Conservation (phyloP, 306 rosid genomes). For the Castanospermum australe region DNA sequence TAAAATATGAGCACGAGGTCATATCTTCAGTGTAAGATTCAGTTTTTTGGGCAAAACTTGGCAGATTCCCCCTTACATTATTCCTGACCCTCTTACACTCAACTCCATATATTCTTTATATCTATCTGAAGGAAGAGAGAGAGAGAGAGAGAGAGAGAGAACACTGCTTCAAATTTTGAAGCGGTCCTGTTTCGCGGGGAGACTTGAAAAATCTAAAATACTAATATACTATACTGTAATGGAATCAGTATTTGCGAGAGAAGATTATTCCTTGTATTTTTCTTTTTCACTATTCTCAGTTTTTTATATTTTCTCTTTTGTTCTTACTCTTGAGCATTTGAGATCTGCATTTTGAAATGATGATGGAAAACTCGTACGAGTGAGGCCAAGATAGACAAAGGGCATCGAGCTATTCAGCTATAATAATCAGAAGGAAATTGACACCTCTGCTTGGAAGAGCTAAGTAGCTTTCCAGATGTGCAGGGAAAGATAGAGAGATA, state of each 20-base stretch:
- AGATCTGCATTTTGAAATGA: constrained; percentile 22
- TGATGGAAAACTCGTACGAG: background rate
- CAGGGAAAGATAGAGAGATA: constrained; percentile 7
- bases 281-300: background rate
- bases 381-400: constrained; percentile 38
- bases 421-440: constrained; percentile 4
- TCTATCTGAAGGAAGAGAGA: constrained; percentile 21
- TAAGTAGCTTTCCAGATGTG: background rate
- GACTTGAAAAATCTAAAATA: background rate
- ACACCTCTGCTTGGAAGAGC: constrained; percentile 13
- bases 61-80: constrained; percentile 73
- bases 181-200: constrained; percentile 49
- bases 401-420: constrained; percentile 24
- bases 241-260: constrained; percentile 20
- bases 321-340: background rate
- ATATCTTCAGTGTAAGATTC: constrained; percentile 46
- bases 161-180: constrained; percentile 54
- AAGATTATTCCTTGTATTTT: background rate
- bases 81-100: constrained; percentile 50
- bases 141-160: constrained; percentile 28
- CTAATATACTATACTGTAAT: background rate
- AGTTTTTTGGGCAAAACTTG: constrained; percentile 53
- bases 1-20: constrained; percentile 36
- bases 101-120: constrained; percentile 46
- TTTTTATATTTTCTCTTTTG: background rate